A percentile compares a stretch with the other conserved stretches of the same genome.
Evolutionary conservation across 2,329 filamentous ascomycete species (phyloP).

Genomic region (Ophiostoma sp.): DNA sequence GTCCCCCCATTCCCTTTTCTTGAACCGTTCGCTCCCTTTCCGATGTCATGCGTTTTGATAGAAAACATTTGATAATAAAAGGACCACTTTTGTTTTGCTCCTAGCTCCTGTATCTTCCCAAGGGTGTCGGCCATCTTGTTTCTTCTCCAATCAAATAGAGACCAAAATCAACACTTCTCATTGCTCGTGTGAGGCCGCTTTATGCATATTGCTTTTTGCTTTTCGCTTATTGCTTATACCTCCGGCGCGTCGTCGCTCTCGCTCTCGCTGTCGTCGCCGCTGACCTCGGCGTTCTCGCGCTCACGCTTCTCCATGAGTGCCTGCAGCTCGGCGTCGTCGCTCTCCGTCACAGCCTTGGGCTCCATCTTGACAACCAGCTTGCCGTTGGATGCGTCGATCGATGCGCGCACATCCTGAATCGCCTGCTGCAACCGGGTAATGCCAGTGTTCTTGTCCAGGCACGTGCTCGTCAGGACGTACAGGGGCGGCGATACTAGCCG

Average conservation of each 20-base stretch:
- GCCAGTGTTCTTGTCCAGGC: conserved; percentile 83
- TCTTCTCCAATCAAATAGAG: neutral
- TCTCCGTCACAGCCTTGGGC: conserved; percentile 97
- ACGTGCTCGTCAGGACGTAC: conserved; percentile 93
- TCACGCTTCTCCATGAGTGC: conserved; percentile 99
- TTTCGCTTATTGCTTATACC: conserved; percentile 34
- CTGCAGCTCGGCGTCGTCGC: conserved; percentile 93
- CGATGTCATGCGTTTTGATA: conserved; percentile 11
- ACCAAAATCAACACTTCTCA: too few relatives aligned
- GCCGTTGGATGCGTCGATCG: conserved; percentile 72
- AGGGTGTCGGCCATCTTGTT: neutral
- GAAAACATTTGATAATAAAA: conserved; percentile 8
- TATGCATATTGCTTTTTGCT: neutral
- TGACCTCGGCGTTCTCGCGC: conserved; percentile 95
- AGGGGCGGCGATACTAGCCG: conserved; percentile 96
- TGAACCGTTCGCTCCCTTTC: neutral
- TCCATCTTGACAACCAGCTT: conserved; percentile 93
- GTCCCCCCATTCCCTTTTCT: conserved; percentile 14
- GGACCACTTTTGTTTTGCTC: conserved; percentile 12
- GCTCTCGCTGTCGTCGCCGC: conserved; percentile 91
- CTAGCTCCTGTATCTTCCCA: neutral
- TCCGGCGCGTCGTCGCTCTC: conserved; percentile 78
- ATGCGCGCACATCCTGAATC: conserved; percentile 77
- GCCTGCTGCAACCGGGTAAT: conserved; percentile 82
- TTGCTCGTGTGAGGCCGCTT: neutral